Percentiles rank a stretch among this genome's conserved stretches.
Evolutionary conservation across 257 asterid species (phyloP).

Genomic region (Euphrasia confusa): DNA sequence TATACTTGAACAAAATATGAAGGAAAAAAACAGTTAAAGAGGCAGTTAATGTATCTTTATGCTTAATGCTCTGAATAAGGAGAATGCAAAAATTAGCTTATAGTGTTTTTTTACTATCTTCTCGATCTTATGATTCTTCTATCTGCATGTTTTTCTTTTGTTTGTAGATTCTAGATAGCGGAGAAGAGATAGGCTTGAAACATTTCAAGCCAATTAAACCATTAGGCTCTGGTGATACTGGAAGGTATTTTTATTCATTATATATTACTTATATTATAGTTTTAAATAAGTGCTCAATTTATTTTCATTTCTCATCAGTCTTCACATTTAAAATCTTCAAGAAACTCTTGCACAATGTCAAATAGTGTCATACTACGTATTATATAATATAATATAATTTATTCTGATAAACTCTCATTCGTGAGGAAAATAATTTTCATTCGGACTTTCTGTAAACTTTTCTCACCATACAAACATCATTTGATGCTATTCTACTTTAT

Average conservation of each 20-base stretch:
- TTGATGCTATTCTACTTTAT: background rate
- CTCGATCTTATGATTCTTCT: conserved; percentile 17
- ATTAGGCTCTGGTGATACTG: conserved; percentile 98
- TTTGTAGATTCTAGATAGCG: conserved; percentile 60
- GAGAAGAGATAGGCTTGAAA: conserved; percentile 77
- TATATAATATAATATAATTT: too few relatives aligned
- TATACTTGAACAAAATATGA: background rate
- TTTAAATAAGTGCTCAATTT: background rate
- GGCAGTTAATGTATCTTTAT: conserved; percentile 6
- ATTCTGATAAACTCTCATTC: too few relatives aligned
- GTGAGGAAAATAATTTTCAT: background rate
- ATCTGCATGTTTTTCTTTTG: conserved; percentile 16
- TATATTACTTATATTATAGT: background rate
- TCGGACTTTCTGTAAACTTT: background rate
- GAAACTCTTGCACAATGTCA: too few relatives aligned
- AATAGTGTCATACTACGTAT: too few relatives aligned
- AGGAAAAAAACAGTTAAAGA: conserved; percentile 8
- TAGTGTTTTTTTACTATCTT: conserved; percentile 2
- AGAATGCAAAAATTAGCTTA: background rate
- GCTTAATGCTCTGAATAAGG: background rate
- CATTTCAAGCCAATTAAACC: conserved; percentile 93
- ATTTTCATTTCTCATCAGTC: background rate
- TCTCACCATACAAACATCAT: background rate
- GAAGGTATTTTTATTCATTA: conserved; percentile 47
- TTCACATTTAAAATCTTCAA: background rate